Base-by-base conservation (phyloP, 768 basidiomycete species). In the Tephrocybe sp. region DNA sequence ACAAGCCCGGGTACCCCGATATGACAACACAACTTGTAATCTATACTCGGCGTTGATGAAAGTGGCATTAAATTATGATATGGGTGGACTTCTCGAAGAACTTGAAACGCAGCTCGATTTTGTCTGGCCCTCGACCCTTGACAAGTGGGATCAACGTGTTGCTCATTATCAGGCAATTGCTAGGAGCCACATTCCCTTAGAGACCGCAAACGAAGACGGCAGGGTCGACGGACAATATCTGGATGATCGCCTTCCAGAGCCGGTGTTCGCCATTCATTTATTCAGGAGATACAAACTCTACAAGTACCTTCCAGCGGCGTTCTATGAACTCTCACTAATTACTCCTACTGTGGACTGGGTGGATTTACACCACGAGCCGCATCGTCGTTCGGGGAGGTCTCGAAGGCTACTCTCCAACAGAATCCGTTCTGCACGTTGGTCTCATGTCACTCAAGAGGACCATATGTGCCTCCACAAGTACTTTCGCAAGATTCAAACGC, bases 391-490 rank as follows among this genome's bases (percentile, higher is more conserved):
- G 9, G 16, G 7, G 2, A 41, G 46, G 36, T 47, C 51, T 29
- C 45, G 18, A 15, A 13, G 33, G 18, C 23, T 52, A 18, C 46
- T 47, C 7, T 19, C 39, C n/a, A 39, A 21, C 18, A 19, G 45
- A 22, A 47, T 52, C 7, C 50, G 50, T 15, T 52, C 51, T 21
- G 51, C 51, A 19, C 24, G 24, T 2, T 52, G 51, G 51, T 3
- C 15, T 2, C 13, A 16, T 0, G 8, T 52, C 23, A 42, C 40
- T 30, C 15, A 2, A 16, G 45, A 52, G 37, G 51, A 52, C 41
- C 51, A 47, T 16, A 42, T 52, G 45, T 52, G 45, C 27, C 25
- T 52, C 6, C 51, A 42, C 29, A 46, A 38, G 10, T 45, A 45
- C 11, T 39, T 30, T 2, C 45, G 46, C 42, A 25, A 34, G 19